Conservation (phyloP, 192 early-diverging fungal genomes). For the Rhizophagus sp. region DNA sequence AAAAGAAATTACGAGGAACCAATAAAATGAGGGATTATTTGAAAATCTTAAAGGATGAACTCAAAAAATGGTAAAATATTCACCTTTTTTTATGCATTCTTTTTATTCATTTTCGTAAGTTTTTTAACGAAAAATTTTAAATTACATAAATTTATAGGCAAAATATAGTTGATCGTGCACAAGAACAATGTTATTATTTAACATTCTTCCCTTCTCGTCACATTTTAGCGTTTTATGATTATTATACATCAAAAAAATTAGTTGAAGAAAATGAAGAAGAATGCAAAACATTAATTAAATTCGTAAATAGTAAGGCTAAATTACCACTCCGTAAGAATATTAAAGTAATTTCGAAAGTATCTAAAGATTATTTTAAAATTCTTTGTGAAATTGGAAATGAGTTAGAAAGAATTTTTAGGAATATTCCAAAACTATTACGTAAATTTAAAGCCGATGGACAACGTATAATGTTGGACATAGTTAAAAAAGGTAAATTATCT, state of each 20-base stretch:
- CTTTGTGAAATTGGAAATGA: not conserved
- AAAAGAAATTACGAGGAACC: not conserved
- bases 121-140: not conserved
- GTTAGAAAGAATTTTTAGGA: not conserved
- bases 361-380: not conserved
- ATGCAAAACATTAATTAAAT: not conserved
- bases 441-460: not conserved
- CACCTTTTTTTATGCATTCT: not conserved
- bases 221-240: conserved; percentile 28
- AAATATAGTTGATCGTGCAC: not conserved
- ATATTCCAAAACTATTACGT: not conserved
- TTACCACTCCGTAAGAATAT: not conserved
- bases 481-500: conserved; percentile 23
- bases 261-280: not conserved
- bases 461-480: conserved; percentile 13
- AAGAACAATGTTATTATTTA: conserved; percentile 26
- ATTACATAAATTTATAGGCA: not conserved
- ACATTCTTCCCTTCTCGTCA: conserved; percentile 24
- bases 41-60: conserved; percentile 3
- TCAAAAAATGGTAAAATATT: not conserved
- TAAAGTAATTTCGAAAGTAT: not conserved
- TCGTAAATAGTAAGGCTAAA: not conserved
- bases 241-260: not conserved
- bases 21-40: conserved; percentile 15
- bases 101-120: too few species aligned